Conservation (phyloP, 768 basidiomycete genomes). For the Tricholoma saponaceum region DNA sequence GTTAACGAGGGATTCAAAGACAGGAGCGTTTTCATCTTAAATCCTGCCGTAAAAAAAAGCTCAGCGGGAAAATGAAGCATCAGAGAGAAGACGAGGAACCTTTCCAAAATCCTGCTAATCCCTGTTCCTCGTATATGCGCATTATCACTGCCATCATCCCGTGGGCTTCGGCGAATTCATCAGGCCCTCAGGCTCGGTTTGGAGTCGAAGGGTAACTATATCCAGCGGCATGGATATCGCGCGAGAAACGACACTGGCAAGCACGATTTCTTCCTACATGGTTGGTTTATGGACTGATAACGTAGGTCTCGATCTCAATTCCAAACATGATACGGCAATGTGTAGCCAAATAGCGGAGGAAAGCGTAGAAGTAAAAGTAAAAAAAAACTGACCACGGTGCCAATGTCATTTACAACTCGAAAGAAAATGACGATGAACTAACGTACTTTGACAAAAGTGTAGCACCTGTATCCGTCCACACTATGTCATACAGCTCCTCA, state of each 20-base stretch:
- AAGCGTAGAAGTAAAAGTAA: slow-evolving; percentile 57
- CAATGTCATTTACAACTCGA: not conserved
- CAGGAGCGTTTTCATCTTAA: slow-evolving; percentile 24
- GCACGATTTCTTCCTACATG: slow-evolving; percentile 43
- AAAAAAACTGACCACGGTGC: too few species aligned
- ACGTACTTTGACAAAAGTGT: slow-evolving; percentile 51
- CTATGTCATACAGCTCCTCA: slow-evolving; percentile 45
- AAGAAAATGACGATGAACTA: not conserved
- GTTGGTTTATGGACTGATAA: slow-evolving; percentile 13
- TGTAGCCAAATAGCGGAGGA: slow-evolving; percentile 36
- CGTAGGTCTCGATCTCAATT: slow-evolving; percentile 1
- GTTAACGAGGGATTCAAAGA: too few species aligned
- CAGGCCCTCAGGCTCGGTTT: slow-evolving; percentile 12
- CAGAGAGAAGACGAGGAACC: slow-evolving; percentile 29
- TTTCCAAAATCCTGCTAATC: slow-evolving; percentile 53
- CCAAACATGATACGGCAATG: slow-evolving; percentile 22
- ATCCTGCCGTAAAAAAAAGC: slow-evolving; percentile 30
- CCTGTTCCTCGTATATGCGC: slow-evolving; percentile 26
- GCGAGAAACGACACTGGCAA: slow-evolving; percentile 54
- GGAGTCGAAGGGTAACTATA: slow-evolving; percentile 48
- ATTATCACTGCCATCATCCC: slow-evolving; percentile 30
- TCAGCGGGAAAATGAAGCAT: not conserved
- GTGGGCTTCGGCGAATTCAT: slow-evolving; percentile 27
- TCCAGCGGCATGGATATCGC: slow-evolving; percentile 52
- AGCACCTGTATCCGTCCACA: slow-evolving; percentile 48